Evolutionary conservation across 2,329 filamentous ascomycete species (phyloP).

Genomic region (Trichophyton benhamiae): DNA sequence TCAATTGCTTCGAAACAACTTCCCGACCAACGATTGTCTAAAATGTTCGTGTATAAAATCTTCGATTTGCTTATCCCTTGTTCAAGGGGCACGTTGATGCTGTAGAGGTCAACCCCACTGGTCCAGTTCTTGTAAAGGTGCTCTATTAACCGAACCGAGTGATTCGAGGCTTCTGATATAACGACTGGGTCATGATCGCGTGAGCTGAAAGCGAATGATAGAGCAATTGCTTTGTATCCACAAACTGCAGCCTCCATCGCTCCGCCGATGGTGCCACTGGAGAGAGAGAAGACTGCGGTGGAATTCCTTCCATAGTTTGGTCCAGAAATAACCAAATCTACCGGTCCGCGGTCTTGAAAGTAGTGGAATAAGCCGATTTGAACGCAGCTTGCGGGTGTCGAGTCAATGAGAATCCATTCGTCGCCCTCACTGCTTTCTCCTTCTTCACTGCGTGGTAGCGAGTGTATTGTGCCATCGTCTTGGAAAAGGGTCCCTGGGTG

Average conservation of each 20-base stretch:
- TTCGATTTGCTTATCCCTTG: constrained; percentile 59
- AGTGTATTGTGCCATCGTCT: constrained; percentile 56
- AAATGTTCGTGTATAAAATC: constrained; percentile 69
- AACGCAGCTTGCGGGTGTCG: constrained; percentile 67
- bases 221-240: constrained; percentile 57
- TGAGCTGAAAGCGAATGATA: constrained; percentile 83
- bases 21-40: constrained; percentile 84
- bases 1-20: constrained; percentile 77
- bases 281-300: constrained; percentile 65
- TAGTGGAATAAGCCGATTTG: constrained; percentile 74
- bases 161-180: constrained; percentile 62
- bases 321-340: constrained; percentile 67
- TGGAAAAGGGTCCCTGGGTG: constrained; percentile 50
- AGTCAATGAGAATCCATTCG: constrained; percentile 72
- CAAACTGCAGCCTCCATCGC: constrained; percentile 68
- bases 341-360: constrained; percentile 56
- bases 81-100: constrained; percentile 77
- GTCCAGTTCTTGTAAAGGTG: constrained; percentile 65
- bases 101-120: constrained; percentile 68
- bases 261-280: constrained; percentile 63
- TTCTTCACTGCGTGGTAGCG: constrained; percentile 41
- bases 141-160: constrained; percentile 67
- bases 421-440: constrained; percentile 47
- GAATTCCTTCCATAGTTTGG: constrained; percentile 78
- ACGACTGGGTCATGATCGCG: constrained; percentile 71